Percentiles rank a stretch among this genome's conserved stretches.
phyloP scores from a whole-genome alignment of 108 stramenopile genomes.

The Pseudonitzschia delicatissima region DNA sequence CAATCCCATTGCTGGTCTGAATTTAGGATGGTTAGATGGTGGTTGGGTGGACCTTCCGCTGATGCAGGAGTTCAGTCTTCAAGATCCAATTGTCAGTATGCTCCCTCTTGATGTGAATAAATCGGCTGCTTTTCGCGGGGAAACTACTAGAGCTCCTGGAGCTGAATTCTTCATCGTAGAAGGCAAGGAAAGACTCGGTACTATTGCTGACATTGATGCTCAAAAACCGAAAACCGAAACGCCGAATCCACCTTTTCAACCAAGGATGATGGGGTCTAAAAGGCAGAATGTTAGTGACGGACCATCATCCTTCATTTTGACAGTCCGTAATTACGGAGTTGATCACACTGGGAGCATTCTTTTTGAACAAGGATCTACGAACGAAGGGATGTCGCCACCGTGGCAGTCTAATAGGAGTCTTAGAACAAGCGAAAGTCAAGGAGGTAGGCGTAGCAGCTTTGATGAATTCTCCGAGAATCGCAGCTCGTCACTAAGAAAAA shows the following conservation, averaged over 20 bases:
- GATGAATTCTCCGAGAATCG: conserved; percentile 3
- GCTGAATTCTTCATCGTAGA: conserved; percentile 65
- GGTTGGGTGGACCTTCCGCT: conserved; percentile 78
- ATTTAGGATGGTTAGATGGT: conserved; percentile 75
- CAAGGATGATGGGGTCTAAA: background rate
- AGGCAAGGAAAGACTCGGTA: conserved; percentile 33
- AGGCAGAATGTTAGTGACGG: conserved; percentile 1
- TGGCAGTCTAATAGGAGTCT: conserved; percentile 4
- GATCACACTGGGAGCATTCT: conserved; percentile 82
- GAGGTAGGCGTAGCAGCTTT: background rate
- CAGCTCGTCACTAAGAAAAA: background rate
- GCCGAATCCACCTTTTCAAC: background rate
- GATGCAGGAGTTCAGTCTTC: conserved; percentile 39
- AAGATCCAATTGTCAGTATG: conserved; percentile 57
- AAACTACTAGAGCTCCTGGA: conserved; percentile 18
- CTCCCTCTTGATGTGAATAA: conserved; percentile 52
- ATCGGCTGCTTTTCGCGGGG: background rate
- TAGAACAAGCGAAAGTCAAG: background rate
- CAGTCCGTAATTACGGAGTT: conserved; percentile 69
- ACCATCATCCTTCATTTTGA: conserved; percentile 47
- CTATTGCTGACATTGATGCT: background rate
- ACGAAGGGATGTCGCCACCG: background rate
- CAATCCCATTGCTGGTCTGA: conserved; percentile 59
- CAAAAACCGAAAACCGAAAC: background rate
- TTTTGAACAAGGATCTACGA: conserved; percentile 42